These are phyloP conservation scores for Stentor coeruleus DNA, from an alignment of 73 alveolate species.

Conservation along the genomic window DNA sequence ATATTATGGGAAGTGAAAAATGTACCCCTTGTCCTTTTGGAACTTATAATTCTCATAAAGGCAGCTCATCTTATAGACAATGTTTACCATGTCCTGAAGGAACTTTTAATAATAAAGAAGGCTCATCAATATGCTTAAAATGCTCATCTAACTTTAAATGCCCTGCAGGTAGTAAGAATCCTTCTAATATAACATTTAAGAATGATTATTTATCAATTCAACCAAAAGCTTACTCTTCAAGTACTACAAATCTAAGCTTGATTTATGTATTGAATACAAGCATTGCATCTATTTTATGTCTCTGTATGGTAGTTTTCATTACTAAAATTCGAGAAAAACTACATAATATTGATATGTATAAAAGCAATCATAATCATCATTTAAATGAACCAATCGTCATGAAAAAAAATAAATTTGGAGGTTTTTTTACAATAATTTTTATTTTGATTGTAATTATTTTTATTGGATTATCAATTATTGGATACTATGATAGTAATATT, in stretches of 20 bases:
- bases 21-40: neutral
- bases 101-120: neutral
- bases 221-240: neutral
- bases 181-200: neutral
- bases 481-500: neutral
- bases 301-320: neutral
- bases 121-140: neutral
- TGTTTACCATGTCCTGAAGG: slow-evolving; percentile 12
- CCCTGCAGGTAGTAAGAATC: neutral
- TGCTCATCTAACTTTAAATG: neutral
- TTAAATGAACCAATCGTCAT: neutral
- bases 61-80: neutral
- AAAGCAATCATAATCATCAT: neutral
- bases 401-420: neutral
- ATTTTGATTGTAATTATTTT: neutral
- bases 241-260: too few species aligned
- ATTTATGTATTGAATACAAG: too few species aligned
- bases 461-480: neutral
- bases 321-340: neutral
- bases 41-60: neutral
- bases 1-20: neutral
- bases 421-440: neutral
- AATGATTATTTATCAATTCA: neutral
- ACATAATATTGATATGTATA: neutral
- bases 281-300: too few species aligned